These are phyloP conservation scores for Phytopythium chamaehyphon DNA, from an alignment of 352 stramenopile genomes.

Conservation along the genomic window DNA sequence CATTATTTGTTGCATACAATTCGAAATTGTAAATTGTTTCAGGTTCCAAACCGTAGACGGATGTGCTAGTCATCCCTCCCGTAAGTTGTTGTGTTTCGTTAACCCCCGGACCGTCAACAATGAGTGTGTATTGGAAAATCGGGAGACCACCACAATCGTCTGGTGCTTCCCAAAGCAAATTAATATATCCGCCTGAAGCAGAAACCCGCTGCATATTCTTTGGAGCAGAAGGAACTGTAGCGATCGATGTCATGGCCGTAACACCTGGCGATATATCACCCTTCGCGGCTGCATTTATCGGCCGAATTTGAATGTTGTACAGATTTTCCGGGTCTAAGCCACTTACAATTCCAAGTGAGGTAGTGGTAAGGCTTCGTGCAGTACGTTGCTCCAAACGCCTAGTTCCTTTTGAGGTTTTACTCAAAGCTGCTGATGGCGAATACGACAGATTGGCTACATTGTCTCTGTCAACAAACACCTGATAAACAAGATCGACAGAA, in stretches of 20 bases:
- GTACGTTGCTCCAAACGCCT: slow-evolving; percentile 13
- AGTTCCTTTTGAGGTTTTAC: not conserved
- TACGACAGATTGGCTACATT: slow-evolving; percentile 38
- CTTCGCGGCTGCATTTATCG: slow-evolving; percentile 26
- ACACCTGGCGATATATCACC: slow-evolving; percentile 21
- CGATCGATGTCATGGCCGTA: slow-evolving; percentile 17
- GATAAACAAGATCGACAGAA: slow-evolving; percentile 36
- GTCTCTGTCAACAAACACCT: slow-evolving; percentile 37
- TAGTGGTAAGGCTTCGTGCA: slow-evolving; percentile 8
- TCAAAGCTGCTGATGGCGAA: slow-evolving; percentile 2
- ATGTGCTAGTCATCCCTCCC: slow-evolving; percentile 19
- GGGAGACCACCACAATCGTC: slow-evolving; percentile 40
- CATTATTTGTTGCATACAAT: slow-evolving; percentile 26
- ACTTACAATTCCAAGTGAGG: slow-evolving; percentile 23
- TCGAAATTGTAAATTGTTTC: slow-evolving; percentile 40
- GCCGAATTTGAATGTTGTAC: slow-evolving; percentile 47
- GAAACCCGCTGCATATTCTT: slow-evolving; percentile 8
- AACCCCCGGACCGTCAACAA: slow-evolving; percentile 10
- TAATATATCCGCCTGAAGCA: slow-evolving; percentile 34
- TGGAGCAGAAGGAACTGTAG: slow-evolving; percentile 30
- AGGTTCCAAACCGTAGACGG: slow-evolving; percentile 20
- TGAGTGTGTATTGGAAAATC: slow-evolving; percentile 32
- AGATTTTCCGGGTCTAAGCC: slow-evolving; percentile 44
- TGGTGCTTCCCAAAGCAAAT: slow-evolving; percentile 32
- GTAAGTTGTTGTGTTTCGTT: slow-evolving; percentile 20